Evolutionary conservation across 306 rosid species (phyloP).

Genomic region (Arachis stenosperma): DNA sequence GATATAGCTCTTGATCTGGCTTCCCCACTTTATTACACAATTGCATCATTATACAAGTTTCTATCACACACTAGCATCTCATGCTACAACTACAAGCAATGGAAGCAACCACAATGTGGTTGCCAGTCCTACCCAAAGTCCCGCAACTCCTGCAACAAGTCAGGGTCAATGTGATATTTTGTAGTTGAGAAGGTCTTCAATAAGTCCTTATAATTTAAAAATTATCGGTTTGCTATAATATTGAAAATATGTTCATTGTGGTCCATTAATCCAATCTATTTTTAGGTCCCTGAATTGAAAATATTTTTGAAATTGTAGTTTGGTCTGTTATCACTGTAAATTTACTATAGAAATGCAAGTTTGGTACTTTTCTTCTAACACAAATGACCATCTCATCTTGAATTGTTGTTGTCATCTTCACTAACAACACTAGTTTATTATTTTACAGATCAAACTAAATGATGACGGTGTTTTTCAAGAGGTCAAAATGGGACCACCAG

Average conservation of each 20-base stretch:
- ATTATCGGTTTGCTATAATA: neutral
- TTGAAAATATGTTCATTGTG: neutral
- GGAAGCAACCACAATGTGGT: conserved; percentile 94
- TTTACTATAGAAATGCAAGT: neutral
- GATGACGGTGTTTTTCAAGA: conserved; percentile 50
- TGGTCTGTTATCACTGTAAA: neutral
- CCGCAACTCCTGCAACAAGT: conserved; percentile 81
- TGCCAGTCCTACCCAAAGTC: conserved; percentile 89
- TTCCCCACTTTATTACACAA: conserved; percentile 93
- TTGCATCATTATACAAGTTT: conserved; percentile 97
- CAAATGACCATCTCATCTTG: conserved; percentile 3
- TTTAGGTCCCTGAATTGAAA: neutral
- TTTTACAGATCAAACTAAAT: conserved; percentile 30
- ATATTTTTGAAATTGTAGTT: neutral
- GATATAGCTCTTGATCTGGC: conserved; percentile 98
- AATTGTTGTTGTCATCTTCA: conserved; percentile 1
- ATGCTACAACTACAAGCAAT: conserved; percentile 87
- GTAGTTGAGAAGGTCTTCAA: neutral
- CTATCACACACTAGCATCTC: conserved; percentile 98
- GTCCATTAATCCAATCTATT: conserved; percentile 2
- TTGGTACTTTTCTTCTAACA: conserved; percentile 27
- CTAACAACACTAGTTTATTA: conserved; percentile 5
- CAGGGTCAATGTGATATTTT: conserved; percentile 66
- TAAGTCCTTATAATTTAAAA: conserved; percentile 11
- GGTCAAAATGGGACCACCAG: conserved; percentile 77